Percentiles rank a stretch among this genome's conserved stretches.
These are phyloP conservation scores for Colletotrichum cordylinicola DNA, from an alignment of 2,329 filamentous ascomycete species.

Conservation along the genomic window DNA sequence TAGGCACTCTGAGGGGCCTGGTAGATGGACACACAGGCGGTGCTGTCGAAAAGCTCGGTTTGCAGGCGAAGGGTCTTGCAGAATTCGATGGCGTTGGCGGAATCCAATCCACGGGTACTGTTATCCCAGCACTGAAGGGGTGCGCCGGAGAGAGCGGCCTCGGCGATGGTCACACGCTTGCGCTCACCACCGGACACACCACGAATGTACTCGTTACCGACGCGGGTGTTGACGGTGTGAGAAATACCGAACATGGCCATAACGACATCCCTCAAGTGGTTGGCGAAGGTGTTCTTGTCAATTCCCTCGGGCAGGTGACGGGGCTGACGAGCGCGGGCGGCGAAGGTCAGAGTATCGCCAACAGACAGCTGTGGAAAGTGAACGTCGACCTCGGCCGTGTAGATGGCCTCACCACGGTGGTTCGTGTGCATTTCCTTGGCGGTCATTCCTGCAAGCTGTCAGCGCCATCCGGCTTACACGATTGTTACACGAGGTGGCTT, in stretches of 20 bases:
- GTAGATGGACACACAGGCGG: constrained; percentile 76
- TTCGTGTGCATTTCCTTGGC: constrained; percentile 77
- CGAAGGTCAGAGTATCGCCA: constrained; percentile 80
- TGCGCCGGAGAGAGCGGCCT: constrained; percentile 63
- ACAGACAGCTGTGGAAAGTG: constrained; percentile 81
- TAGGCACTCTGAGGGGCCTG: constrained; percentile 71
- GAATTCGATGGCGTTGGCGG: constrained; percentile 78
- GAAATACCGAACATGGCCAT: constrained; percentile 80
- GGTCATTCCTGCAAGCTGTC: constrained; percentile 57
- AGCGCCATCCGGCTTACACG: background rate
- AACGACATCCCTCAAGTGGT: constrained; percentile 72
- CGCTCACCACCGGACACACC: constrained; percentile 79
- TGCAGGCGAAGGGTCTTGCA: constrained; percentile 72
- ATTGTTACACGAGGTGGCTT: background rate
- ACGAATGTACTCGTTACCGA: constrained; percentile 78
- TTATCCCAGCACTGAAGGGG: constrained; percentile 75
- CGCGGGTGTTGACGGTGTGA: constrained; percentile 74
- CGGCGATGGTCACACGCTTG: constrained; percentile 69
- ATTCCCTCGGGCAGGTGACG: constrained; percentile 65
- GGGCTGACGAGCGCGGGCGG: constrained; percentile 72
- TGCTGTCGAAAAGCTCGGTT: constrained; percentile 70
- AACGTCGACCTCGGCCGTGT: constrained; percentile 84
- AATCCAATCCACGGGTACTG: constrained; percentile 76
- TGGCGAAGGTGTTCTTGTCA: constrained; percentile 57
- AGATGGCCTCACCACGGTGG: constrained; percentile 86